Conservation (phyloP, 352 stramenopile species). For the Globisporangium paddicum region DNA sequence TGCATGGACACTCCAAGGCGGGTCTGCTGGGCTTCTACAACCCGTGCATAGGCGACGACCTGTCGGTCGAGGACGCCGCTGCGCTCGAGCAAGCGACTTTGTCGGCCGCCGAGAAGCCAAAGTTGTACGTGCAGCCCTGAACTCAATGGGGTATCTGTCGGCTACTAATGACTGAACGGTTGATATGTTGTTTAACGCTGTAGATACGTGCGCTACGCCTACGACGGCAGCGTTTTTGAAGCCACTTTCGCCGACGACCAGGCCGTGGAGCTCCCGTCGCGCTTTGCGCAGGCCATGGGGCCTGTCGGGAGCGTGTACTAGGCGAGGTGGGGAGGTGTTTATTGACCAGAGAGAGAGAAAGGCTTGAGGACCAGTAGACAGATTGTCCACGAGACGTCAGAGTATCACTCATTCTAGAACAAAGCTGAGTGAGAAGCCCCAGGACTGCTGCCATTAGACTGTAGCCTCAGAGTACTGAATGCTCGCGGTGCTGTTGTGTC, state of each 20-base stretch:
- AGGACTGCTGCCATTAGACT: no score
- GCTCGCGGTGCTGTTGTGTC: no score
- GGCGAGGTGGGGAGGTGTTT: no score
- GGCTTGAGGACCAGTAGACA: not conserved
- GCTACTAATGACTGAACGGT: not conserved
- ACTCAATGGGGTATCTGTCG: not conserved
- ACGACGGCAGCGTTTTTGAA: conserved; percentile 70
- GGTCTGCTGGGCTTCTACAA: conserved; percentile 81
- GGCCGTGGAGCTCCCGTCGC: conserved; percentile 63
- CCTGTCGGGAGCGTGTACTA: conserved; percentile 60
- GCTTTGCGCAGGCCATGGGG: conserved; percentile 69
- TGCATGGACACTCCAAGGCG: conserved; percentile 57
- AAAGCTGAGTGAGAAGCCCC: no score
- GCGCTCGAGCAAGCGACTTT: not conserved
- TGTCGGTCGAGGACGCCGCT: conserved; percentile 33
- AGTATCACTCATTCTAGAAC: not conserved
- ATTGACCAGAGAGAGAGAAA: not conserved
- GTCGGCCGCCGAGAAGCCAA: conserved; percentile 24
- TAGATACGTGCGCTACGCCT: conserved; percentile 78
- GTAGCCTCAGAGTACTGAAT: no score
- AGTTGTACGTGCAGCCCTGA: conserved; percentile 38
- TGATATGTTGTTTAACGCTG: not conserved
- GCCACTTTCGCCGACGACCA: conserved; percentile 77
- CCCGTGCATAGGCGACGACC: conserved; percentile 49
- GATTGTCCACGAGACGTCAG: not conserved